Conservation (phyloP, 2,329 filamentous ascomycete genomes). For the Passalora sequoiae region DNA sequence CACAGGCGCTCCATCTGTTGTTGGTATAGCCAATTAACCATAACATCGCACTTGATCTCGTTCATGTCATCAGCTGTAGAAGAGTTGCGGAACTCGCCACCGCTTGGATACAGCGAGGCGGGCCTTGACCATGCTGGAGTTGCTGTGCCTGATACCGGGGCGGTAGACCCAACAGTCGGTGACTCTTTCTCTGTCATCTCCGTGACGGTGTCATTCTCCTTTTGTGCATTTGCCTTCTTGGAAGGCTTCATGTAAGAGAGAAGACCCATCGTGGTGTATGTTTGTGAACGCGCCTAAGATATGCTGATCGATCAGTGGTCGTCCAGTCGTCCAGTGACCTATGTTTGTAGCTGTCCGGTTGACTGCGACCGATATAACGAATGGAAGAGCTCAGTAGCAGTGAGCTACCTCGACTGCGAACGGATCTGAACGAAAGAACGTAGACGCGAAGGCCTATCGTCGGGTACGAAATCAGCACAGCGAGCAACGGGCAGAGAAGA, state of each 20-base stretch:
- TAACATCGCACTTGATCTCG: conserved; percentile 56
- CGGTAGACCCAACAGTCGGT: not conserved
- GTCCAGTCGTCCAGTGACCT: no score
- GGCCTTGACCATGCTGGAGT: conserved; percentile 33
- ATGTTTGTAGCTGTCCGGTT: no score
- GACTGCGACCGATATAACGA: conserved; percentile 1
- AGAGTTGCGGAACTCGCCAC: conserved; percentile 36
- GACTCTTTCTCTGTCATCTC: conserved; percentile 19
- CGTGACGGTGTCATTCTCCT: conserved; percentile 8
- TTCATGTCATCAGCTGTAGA: conserved; percentile 41
- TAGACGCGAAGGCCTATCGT: conserved; percentile 18
- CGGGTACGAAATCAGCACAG: conserved; percentile 6
- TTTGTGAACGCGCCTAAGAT: not conserved
- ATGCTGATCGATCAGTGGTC: no score
- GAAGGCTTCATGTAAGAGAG: conserved; percentile 23
- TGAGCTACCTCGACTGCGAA: conserved; percentile 1
- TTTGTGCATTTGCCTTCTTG: conserved; percentile 15
- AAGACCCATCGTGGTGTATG: conserved; percentile 19
- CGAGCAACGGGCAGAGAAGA: conserved; percentile 5
- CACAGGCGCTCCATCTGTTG: conserved; percentile 55
- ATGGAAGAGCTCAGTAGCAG: conserved; percentile 5
- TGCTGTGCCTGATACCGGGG: conserved; percentile 15
- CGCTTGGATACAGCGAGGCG: conserved; percentile 33
- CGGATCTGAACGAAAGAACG: conserved; percentile 14
- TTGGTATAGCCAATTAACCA: conserved; percentile 60